phyloP scores from a whole-genome alignment of 169 alveolate species.

The Plasmodium falciparum region DNA sequence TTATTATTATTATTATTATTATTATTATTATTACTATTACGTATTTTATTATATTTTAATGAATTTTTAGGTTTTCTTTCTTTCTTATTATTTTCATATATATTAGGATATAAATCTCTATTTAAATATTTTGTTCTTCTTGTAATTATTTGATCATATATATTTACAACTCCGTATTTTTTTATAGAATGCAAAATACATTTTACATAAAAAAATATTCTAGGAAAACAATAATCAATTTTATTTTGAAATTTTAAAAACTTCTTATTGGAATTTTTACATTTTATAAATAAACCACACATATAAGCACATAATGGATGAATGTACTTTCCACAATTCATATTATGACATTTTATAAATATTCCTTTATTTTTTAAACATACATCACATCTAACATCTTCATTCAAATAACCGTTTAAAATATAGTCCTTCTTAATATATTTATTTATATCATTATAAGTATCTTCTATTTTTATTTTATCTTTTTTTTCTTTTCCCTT shows the following conservation, averaged over 20 bases:
- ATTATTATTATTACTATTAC: not conserved
- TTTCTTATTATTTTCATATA: constrained; percentile 69
- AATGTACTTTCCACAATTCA: constrained; percentile 28
- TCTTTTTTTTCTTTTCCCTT: not conserved
- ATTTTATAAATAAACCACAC: constrained; percentile 71
- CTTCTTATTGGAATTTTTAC: constrained; percentile 60
- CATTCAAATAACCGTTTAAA: constrained; percentile 32
- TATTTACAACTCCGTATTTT: constrained; percentile 41
- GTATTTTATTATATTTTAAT: constrained; percentile 28
- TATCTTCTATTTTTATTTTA: not conserved
- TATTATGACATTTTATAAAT: constrained; percentile 38
- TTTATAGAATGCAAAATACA: constrained; percentile 61
- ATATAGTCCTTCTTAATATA: constrained; percentile 13
- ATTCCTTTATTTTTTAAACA: constrained; percentile 64
- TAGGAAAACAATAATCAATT: constrained; percentile 68
- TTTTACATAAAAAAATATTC: constrained; percentile 48
- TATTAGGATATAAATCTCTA: constrained; percentile 71
- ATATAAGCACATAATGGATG: constrained; percentile 71
- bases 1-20: not conserved
- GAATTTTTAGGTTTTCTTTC: constrained; percentile 67
- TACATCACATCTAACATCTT: constrained; percentile 26
- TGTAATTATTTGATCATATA: constrained; percentile 50
- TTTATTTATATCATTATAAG: not conserved
- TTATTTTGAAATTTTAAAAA: constrained; percentile 54
- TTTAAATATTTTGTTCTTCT: constrained; percentile 66